These are phyloP conservation scores for Mycena metata DNA, from an alignment of 768 basidiomycete genomes.

Conservation along the genomic window DNA sequence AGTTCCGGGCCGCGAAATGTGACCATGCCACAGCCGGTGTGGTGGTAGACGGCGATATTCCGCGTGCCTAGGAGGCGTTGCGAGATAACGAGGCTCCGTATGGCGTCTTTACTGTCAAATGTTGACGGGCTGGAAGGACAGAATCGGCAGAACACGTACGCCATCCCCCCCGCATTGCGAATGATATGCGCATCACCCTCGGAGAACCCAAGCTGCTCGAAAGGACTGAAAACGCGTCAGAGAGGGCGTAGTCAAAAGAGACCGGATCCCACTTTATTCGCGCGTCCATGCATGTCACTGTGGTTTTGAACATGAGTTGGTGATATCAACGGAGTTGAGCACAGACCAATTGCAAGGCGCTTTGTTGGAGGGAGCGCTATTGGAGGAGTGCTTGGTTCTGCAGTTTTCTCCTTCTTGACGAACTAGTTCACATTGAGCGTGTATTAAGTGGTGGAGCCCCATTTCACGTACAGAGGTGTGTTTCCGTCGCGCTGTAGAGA, in stretches of 20 bases:
- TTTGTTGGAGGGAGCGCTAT: slow-evolving; percentile 41
- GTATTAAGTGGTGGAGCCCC: background rate
- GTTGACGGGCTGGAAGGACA: background rate
- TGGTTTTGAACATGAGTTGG: background rate
- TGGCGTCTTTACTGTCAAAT: slow-evolving; percentile 60
- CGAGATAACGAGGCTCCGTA: slow-evolving; percentile 78
- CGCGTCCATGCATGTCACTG: slow-evolving; percentile 69
- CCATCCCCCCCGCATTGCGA: slow-evolving; percentile 78
- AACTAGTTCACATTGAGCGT: background rate
- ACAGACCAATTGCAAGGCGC: slow-evolving; percentile 54
- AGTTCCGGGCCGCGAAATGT: slow-evolving; percentile 68
- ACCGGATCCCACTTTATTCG: slow-evolving; percentile 68
- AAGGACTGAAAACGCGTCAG: slow-evolving; percentile 56
- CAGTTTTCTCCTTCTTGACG: slow-evolving; percentile 12
- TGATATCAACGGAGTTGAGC: background rate
- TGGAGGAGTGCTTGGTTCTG: slow-evolving; percentile 13
- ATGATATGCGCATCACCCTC: slow-evolving; percentile 82
- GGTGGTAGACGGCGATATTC: slow-evolving; percentile 78
- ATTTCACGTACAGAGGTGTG: slow-evolving; percentile 1
- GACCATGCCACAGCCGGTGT: slow-evolving; percentile 81
- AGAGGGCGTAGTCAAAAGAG: background rate
- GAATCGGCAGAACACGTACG: slow-evolving; percentile 54
- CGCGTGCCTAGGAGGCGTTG: slow-evolving; percentile 79
- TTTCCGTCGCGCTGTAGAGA: slow-evolving; percentile 8
- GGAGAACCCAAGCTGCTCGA: slow-evolving; percentile 69